Evolutionary conservation across 2,329 filamentous ascomycete genomes (phyloP).

Genomic region (Westerdykella sp.): DNA sequence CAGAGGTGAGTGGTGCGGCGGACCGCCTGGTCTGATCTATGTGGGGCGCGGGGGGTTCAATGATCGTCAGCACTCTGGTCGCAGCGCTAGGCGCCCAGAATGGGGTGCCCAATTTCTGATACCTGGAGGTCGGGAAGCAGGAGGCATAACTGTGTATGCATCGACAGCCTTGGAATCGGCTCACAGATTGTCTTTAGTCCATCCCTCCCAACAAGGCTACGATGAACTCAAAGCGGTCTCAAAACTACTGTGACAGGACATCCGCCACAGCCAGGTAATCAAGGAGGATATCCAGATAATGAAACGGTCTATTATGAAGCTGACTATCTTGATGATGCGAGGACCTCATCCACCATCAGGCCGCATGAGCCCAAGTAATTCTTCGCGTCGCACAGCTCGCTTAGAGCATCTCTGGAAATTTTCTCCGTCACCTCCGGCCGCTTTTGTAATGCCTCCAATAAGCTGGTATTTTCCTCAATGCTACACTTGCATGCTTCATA

Average conservation of each 20-base stretch:
- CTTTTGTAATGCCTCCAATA: conserved; percentile 41
- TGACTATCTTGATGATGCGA: conserved; percentile 25
- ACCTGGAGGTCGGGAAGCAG: neutral
- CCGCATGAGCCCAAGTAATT: conserved; percentile 40
- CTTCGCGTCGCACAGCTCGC: conserved; percentile 50
- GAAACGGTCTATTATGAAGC: neutral
- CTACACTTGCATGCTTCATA: conserved; percentile 50
- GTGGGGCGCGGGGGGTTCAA: conserved; percentile 30
- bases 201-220: no score
- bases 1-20: conserved; percentile 16
- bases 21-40: conserved; percentile 19
- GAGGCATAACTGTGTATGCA: no score
- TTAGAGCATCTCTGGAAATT: conserved; percentile 44
- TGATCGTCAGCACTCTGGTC: conserved; percentile 11
- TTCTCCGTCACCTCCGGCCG: conserved; percentile 39
- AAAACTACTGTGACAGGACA: no score
- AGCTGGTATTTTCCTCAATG: conserved; percentile 40
- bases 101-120: neutral
- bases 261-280: no score
- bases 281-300: neutral
- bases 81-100: conserved; percentile 13
- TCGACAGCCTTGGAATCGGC: no score
- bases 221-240: no score
- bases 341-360: conserved; percentile 32
- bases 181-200: no score